Evolutionary conservation across 495 filamentous ascomycete species (phyloP).

Genomic region (Patellaria atrata): DNA sequence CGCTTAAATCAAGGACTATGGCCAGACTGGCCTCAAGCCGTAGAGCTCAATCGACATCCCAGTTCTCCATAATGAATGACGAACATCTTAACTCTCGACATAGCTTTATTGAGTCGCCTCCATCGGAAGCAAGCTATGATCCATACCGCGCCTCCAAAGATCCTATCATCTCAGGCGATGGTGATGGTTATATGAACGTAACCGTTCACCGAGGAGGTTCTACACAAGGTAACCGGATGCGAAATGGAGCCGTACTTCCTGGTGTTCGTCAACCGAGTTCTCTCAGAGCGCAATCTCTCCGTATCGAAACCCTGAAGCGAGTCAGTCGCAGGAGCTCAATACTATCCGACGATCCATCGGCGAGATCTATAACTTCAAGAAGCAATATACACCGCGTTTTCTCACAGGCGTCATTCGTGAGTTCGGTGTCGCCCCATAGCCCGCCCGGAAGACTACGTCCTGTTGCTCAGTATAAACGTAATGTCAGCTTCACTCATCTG

Average conservation of each 20-base stretch:
- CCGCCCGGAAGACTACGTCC: no score
- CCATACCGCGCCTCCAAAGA: slow-evolving; percentile 60
- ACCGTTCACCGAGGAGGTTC: slow-evolving; percentile 44
- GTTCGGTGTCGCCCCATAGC: slow-evolving; percentile 43
- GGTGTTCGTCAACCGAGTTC: slow-evolving; percentile 24
- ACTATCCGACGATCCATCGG: neutral
- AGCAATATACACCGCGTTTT: slow-evolving; percentile 17
- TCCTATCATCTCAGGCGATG: slow-evolving; percentile 23
- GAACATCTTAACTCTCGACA: slow-evolving; percentile 28
- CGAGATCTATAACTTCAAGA: slow-evolving; percentile 10
- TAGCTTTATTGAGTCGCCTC: slow-evolving; percentile 29
- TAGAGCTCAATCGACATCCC: slow-evolving; percentile 43
- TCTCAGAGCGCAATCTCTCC: slow-evolving; percentile 17
- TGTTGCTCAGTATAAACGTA: no score
- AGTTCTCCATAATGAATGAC: slow-evolving; percentile 57
- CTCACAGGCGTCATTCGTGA: slow-evolving; percentile 31
- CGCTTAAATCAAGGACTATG: slow-evolving; percentile 30
- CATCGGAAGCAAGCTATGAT: slow-evolving; percentile 54
- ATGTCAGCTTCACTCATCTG: slow-evolving; percentile 63
- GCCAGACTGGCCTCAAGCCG: slow-evolving; percentile 25
- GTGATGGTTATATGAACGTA: slow-evolving; percentile 43
- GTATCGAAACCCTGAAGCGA: slow-evolving; percentile 17
- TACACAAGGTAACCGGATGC: slow-evolving; percentile 14
- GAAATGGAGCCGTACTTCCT: slow-evolving; percentile 9
- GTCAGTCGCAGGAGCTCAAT: slow-evolving; percentile 7